These are phyloP conservation scores for Lecanoromycetidae sp. DNA, from an alignment of 2,329 filamentous ascomycete genomes.

Conservation along the genomic window DNA sequence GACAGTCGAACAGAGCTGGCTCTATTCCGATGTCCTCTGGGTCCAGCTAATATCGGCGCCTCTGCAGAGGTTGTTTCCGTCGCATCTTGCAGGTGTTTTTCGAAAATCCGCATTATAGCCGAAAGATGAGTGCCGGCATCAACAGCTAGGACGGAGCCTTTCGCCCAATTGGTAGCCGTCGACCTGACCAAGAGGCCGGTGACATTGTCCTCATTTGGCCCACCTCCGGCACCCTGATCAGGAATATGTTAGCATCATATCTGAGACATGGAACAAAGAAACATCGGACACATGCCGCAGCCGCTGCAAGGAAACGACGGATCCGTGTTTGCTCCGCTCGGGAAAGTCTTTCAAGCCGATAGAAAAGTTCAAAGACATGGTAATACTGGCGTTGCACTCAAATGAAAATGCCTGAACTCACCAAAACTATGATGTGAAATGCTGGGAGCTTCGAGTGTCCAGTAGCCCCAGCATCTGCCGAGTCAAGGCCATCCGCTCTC, in stretches of 20 bases:
- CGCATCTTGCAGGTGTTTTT: slow-evolving; percentile 35
- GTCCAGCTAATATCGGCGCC: not conserved
- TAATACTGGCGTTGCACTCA: not conserved
- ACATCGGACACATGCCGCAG: not conserved
- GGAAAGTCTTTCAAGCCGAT: too few species aligned
- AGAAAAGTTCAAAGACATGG: too few species aligned
- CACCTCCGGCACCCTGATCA: slow-evolving; percentile 69
- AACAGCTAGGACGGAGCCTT: slow-evolving; percentile 75
- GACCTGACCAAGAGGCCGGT: slow-evolving; percentile 85
- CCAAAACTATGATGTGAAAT: slow-evolving; percentile 19
- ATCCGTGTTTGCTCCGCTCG: too few species aligned
- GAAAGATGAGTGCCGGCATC: slow-evolving; percentile 86
- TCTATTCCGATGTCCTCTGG: not conserved
- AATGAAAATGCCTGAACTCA: slow-evolving; percentile 2
- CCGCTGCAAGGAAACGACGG: not conserved
- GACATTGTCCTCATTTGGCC: slow-evolving; percentile 78
- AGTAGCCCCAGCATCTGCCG: slow-evolving; percentile 13
- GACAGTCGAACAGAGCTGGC: slow-evolving; percentile 14
- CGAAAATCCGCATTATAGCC: slow-evolving; percentile 68
- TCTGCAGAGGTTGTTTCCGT: not conserved
- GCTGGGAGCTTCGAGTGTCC: slow-evolving; percentile 10
- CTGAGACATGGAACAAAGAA: not conserved
- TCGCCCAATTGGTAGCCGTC: slow-evolving; percentile 63
- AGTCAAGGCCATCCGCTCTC: slow-evolving; percentile 14
- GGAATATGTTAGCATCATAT: slow-evolving; percentile 6